Evolutionary conservation across 306 rosid species (phyloP).

Genomic region (Heteromeles arbutifolia): DNA sequence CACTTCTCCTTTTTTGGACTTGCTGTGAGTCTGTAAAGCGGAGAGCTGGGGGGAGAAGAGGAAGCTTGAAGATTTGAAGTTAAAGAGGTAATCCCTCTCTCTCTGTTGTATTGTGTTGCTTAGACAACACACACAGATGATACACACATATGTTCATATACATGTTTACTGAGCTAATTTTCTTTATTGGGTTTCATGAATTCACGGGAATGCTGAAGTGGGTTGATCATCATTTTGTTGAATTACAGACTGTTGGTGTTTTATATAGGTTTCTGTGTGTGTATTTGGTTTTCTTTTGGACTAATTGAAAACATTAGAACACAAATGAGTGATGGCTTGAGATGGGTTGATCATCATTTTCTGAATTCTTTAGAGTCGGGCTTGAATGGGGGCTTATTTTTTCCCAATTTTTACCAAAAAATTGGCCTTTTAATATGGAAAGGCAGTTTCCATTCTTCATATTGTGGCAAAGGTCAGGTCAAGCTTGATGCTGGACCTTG

Average conservation of each 20-base stretch:
- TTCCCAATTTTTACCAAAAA: neutral
- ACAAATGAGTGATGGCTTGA: conserved; percentile 19
- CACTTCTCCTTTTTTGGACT: too few species aligned
- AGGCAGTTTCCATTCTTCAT: conserved; percentile 41
- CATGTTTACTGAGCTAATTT: neutral
- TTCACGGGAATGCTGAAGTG: neutral
- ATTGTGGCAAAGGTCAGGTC: conserved; percentile 47
- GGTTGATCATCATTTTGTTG: conserved; percentile 1
- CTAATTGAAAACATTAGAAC: neutral
- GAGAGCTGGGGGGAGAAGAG: too few species aligned
- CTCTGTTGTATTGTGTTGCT: neutral
- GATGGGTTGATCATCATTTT: conserved; percentile 16
- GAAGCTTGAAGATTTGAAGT: too few species aligned
- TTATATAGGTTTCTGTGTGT: neutral
- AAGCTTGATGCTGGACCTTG: conserved; percentile 75
- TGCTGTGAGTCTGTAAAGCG: too few species aligned
- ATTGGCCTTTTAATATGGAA: conserved; percentile 5
- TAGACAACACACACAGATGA: neutral
- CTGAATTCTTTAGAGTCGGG: neutral
- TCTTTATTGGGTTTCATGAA: neutral
- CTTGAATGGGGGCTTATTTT: neutral
- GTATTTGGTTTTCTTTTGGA: conserved; percentile 11
- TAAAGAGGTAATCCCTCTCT: neutral
- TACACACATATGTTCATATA: neutral
- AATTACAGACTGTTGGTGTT: neutral